A percentile compares a stretch with the other conserved stretches of the same genome.
Conservation (phyloP, 345 rosid species). For the Hibiscus mutabilis region DNA sequence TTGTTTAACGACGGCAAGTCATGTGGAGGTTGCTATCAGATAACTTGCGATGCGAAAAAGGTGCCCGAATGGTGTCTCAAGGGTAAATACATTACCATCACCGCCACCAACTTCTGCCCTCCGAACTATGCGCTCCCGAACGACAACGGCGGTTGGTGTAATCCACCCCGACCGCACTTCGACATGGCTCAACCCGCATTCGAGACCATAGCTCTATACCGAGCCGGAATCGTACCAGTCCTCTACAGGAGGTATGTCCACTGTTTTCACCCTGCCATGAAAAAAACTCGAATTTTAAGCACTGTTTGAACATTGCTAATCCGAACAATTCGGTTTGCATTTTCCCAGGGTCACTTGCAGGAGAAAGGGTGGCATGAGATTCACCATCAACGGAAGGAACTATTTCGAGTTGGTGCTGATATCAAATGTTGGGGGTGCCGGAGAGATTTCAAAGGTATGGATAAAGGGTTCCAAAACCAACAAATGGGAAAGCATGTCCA, state of each 20-base stretch:
- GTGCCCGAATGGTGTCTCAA: constrained; percentile 60
- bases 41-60: constrained; percentile 40
- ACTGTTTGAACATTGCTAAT: not conserved
- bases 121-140: constrained; percentile 55
- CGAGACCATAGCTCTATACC: constrained; percentile 57
- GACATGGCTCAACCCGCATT: constrained; percentile 80
- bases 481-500: constrained; percentile 50
- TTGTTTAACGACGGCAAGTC: constrained; percentile 53
- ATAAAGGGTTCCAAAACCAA: constrained; percentile 50
- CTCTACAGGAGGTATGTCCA: constrained; percentile 42
- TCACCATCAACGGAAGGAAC: constrained; percentile 55
- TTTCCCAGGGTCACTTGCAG: constrained; percentile 46
- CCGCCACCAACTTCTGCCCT: constrained; percentile 79
- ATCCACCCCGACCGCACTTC: constrained; percentile 65
- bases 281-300: not conserved
- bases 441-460: constrained; percentile 47
- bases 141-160: constrained; percentile 81
- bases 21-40: constrained; percentile 67
- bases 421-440: constrained; percentile 61
- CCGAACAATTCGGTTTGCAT: not conserved
- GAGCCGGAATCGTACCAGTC: constrained; percentile 69
- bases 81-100: constrained; percentile 53
- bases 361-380: constrained; percentile 66
- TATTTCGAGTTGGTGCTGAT: constrained; percentile 68
- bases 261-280: not conserved